These are phyloP conservation scores for Stephania japonica DNA, from an alignment of 164 flowering plant species.

Conservation along the genomic window DNA sequence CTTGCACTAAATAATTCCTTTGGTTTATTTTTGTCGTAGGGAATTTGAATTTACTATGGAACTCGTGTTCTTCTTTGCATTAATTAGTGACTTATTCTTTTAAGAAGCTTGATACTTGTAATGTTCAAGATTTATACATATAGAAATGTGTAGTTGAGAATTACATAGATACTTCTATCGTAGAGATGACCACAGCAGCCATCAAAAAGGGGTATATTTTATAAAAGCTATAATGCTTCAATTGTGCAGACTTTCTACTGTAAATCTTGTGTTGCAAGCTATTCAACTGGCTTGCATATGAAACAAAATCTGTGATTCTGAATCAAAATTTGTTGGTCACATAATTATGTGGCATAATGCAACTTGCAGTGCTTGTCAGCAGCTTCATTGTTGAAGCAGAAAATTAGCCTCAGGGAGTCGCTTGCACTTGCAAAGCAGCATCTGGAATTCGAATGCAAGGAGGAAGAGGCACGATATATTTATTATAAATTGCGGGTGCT, in stretches of 20 bases:
- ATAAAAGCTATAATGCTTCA: neutral
- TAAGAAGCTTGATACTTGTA: neutral
- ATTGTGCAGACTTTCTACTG: neutral
- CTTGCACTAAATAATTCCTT: too few relatives aligned
- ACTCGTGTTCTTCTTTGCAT: neutral
- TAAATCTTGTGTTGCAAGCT: neutral
- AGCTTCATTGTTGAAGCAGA: slow-evolving; percentile 43
- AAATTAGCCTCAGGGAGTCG: slow-evolving; percentile 46
- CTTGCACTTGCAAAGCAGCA: slow-evolving; percentile 46
- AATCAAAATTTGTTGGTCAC: neutral
- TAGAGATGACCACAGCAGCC: neutral
- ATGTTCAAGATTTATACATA: neutral
- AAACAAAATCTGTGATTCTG: neutral
- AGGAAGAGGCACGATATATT: slow-evolving; percentile 44
- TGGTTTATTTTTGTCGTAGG: neutral
- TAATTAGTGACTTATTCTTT: neutral
- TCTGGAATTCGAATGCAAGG: slow-evolving; percentile 51
- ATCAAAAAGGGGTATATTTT: neutral
- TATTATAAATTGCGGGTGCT: slow-evolving; percentile 36
- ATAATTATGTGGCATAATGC: slow-evolving; percentile 1
- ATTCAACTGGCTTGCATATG: neutral
- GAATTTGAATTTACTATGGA: neutral
- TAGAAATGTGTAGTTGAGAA: neutral
- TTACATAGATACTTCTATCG: neutral
- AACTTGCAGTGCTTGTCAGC: slow-evolving; percentile 67